Evolutionary conservation across 441 rosid species (phyloP).

Genomic region (Pelargonium cotyledonis): DNA sequence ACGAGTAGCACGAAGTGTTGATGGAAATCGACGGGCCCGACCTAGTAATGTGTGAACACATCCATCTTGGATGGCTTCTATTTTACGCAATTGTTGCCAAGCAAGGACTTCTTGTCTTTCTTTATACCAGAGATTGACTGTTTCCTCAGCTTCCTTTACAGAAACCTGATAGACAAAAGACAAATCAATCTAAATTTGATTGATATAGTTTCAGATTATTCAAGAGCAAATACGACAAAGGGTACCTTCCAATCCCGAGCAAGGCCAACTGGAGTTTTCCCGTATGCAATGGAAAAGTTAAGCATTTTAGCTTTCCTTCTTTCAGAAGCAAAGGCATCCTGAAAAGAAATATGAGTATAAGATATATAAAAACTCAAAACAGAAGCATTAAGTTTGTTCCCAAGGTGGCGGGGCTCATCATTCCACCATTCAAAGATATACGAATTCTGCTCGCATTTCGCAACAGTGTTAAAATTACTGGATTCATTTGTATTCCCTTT

Average conservation of each 20-base stretch:
- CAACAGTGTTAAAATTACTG: neutral
- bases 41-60: slow-evolving; percentile 78
- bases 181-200: slow-evolving; percentile 20
- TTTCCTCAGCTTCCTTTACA: slow-evolving; percentile 69
- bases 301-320: slow-evolving; percentile 99
- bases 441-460: neutral
- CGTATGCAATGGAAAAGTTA: slow-evolving; percentile 94
- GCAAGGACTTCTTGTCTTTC: slow-evolving; percentile 79
- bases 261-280: slow-evolving; percentile 88
- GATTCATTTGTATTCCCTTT: neutral
- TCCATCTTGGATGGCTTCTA: slow-evolving; percentile 50
- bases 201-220: slow-evolving; percentile 14
- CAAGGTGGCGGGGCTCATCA: neutral
- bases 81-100: slow-evolving; percentile 80
- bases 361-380: too few relatives aligned
- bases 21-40: slow-evolving; percentile 75
- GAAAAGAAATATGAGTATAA: slow-evolving; percentile 20
- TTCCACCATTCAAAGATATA: slow-evolving; percentile 3
- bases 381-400: neutral
- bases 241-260: slow-evolving; percentile 97
- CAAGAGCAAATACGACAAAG: slow-evolving; percentile 4
- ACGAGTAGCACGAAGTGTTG: slow-evolving; percentile 31
- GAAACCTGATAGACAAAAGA: slow-evolving; percentile 54
- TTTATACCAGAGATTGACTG: slow-evolving; percentile 86
- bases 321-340: slow-evolving; percentile 93